Evolutionary conservation across 2,329 filamentous ascomycete genomes (phyloP).

Genomic region (Monilinia fructigena): DNA sequence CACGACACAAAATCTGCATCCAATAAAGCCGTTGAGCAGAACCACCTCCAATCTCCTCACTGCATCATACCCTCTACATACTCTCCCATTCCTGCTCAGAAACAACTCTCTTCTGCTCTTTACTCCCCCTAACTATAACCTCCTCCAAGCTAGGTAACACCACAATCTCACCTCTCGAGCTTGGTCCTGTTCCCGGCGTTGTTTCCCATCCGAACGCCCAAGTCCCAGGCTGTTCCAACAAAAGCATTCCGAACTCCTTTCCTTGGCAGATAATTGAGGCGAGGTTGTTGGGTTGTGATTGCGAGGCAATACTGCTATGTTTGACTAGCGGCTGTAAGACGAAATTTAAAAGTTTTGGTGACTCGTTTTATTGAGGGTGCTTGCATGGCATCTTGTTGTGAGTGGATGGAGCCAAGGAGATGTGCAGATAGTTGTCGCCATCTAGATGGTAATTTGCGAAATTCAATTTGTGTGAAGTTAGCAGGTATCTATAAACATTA

Average conservation of each 20-base stretch:
- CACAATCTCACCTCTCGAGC: not conserved
- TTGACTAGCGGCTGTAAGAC: constrained; percentile 2
- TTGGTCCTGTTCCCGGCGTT: not conserved
- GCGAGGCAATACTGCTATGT: not conserved
- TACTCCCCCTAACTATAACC: not conserved
- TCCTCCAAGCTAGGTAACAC: constrained; percentile 19
- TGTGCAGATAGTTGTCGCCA: constrained; percentile 12
- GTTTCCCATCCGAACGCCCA: constrained; percentile 16
- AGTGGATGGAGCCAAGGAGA: not conserved
- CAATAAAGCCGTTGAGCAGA: not conserved
- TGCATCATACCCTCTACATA: not conserved
- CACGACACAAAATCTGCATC: not conserved
- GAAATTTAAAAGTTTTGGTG: not conserved
- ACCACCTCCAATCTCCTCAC: not conserved
- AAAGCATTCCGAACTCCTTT: constrained; percentile 11
- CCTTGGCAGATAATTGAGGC: constrained; percentile 19
- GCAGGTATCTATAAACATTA: not conserved
- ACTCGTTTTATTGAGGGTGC: not conserved
- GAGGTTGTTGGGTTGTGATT: constrained; percentile 20
- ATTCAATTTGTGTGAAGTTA: not conserved
- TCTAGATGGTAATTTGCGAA: not conserved
- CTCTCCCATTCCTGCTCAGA: constrained; percentile 4
- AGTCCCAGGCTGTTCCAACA: constrained; percentile 19
- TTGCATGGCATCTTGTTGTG: not conserved
- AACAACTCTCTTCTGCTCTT: constrained; percentile 5